Evolutionary conservation across 495 filamentous ascomycete species (phyloP).

Genomic region (Penicillium antarcticum): DNA sequence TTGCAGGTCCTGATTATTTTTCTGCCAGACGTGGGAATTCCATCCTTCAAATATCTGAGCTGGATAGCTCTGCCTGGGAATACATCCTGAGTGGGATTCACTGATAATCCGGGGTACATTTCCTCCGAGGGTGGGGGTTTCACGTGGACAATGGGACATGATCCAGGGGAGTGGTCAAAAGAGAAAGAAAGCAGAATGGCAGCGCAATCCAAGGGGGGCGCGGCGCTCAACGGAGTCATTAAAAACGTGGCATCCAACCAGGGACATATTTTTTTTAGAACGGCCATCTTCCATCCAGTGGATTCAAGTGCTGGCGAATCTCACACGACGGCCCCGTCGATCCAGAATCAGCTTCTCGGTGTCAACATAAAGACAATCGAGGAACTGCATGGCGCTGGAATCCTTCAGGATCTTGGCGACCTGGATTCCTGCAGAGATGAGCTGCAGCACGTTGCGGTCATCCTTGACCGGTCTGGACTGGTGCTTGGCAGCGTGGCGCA

Average conservation of each 20-base stretch:
- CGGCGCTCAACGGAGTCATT: not conserved
- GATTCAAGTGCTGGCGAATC: conserved; percentile 45
- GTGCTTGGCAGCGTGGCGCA: conserved; percentile 81
- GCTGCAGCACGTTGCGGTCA: conserved; percentile 82
- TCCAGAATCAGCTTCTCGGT: conserved; percentile 76
- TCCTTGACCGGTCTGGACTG: conserved; percentile 82
- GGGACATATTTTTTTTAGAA: not conserved
- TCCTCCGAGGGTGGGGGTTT: not conserved
- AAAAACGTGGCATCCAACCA: not conserved
- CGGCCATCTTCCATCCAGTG: conserved; percentile 4
- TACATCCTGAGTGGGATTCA: not conserved
- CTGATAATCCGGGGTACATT: not conserved
- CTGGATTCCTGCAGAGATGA: conserved; percentile 81
- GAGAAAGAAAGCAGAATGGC: not conserved
- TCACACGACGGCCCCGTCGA: conserved; percentile 43
- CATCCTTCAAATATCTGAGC: not conserved
- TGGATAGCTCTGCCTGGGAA: not conserved
- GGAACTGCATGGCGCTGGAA: conserved; percentile 72
- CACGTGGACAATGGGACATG: not conserved
- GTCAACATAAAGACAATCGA: conserved; percentile 66
- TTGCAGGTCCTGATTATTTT: not conserved
- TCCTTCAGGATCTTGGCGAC: conserved; percentile 85
- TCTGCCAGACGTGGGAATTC: not conserved
- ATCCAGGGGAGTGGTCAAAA: not conserved
- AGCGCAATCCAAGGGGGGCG: not conserved